Evolutionary conservation across 352 stramenopile species (phyloP), one percentile per base, ranked within the genome.

Genomic region (Phytophthora quininea): DNA sequence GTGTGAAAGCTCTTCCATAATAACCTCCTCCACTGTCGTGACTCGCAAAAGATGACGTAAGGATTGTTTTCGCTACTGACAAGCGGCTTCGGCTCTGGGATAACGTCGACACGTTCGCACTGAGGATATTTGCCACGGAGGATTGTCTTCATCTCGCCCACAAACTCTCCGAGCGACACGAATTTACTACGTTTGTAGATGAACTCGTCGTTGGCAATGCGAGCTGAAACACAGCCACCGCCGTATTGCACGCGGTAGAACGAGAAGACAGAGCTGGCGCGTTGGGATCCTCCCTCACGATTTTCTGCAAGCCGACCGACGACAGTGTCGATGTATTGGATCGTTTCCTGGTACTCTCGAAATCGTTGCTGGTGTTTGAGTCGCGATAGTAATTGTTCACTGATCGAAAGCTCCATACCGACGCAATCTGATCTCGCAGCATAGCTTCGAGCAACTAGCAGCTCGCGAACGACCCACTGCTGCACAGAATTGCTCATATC

Each of bases 181-280:
- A 90, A 93, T 33, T 78, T 82, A 58, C 65, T 88, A 4, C 86
- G 81, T 50, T 89, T 90, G 79, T 93, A 92, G 48, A 95, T 86
- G 57, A 79, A 93, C 42, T 91, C 84, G 55, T 76, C 58, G 10
- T 56, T 71, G 1, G 78, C 64, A 1, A 82, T 74, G 19, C 74
- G 70, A 7, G 61, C 52, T 12, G 79, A 75, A n/a, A 90, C 79
- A 8, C 79, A 88, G 15, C 86, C 78, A 7, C 84, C 81, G 24
- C 72, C 71, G 10, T 82, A 79, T 45, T 68, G 69, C 19, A 92
- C 80, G 0, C 84, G 77, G 48, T 92, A 92, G 50, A 89, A 90
- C 1, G 75, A 67, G 33, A 79, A 79, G 15, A 12, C 56, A 9
- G 62, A 69, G 45, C 27, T 66, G 40, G 42, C 62, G 27, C 52